Base-by-base conservation (phyloP, 116 monocot species). In the Iris pallida region DNA sequence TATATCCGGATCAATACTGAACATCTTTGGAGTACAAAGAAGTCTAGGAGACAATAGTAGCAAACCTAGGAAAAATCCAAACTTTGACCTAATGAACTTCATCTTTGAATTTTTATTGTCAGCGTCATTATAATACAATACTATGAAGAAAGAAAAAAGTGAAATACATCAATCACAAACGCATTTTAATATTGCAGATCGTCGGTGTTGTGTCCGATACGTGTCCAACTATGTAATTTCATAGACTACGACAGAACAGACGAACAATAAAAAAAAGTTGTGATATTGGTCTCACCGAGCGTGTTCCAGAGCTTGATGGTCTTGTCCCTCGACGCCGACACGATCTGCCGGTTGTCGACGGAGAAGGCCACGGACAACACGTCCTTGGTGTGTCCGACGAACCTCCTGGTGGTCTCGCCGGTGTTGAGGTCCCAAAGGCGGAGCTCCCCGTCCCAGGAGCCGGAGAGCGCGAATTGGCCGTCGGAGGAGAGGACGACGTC, bases 401-500 rank as follows among this genome's bases (percentile, higher is more conserved):
- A 78, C 44, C 78, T 65, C 59, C 78, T 65, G 17, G 72, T 78
- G 47, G 78, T 73, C 4, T 11, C 61, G 15, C 79, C 78, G 4
- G 68, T 79, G 48, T 62, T 44, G 18, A 79, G 57, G 46, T 79
- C 79, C 79, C 79, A 79, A 41, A 79, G 73, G 15, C 79, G 73
- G 9, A 79, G 73, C 68, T 79, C 79, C 41, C 79, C 63, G 63
- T 79, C 79, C 79, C 79, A 79, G 4, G 68, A 68, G 6, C 79
- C 79, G 3, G 79, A 79, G 4, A 79, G 79, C 11, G 73, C 79
- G 68, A 79, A 79, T 55, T 79, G 73, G 15, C 73, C 73, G 42
- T 79, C 79, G 42, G 68, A 73, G 42, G 79, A 79, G 18, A 79
- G 79, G 1, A 63, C 79, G 42, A 79, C 79, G 73, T 79, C 79